A percentile compares a stretch with the other conserved stretches of the same genome.
These are phyloP conservation scores for Populus euphratica DNA, from an alignment of 345 rosid genomes.

Conservation along the genomic window DNA sequence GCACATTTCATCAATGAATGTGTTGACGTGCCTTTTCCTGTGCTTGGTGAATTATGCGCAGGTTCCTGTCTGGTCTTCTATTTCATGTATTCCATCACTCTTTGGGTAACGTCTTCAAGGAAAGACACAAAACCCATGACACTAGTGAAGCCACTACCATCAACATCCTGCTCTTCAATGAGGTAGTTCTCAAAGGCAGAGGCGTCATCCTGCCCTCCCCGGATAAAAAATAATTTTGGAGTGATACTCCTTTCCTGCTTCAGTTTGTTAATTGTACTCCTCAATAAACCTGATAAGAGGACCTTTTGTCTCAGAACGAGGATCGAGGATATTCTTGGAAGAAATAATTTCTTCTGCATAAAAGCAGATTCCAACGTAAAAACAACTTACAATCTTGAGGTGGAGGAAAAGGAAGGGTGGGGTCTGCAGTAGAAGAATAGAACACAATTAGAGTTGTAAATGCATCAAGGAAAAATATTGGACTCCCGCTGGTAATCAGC, in stretches of 20 bases:
- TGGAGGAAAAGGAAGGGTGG: conserved; percentile 83
- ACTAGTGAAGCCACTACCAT: conserved; percentile 76
- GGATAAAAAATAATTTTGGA: conserved; percentile 75
- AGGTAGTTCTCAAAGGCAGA: conserved; percentile 79
- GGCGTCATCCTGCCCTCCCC: conserved; percentile 83
- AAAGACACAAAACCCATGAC: conserved; percentile 91
- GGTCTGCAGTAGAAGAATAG: conserved; percentile 87
- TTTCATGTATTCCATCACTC: conserved; percentile 82
- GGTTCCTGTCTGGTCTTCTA: conserved; percentile 20
- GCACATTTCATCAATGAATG: not conserved
- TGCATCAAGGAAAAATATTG: conserved; percentile 93
- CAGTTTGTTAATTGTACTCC: conserved; percentile 71
- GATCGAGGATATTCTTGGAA: not conserved
- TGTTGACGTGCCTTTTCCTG: not conserved
- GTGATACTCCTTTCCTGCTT: conserved; percentile 89
- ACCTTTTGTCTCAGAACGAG: conserved; percentile 1
- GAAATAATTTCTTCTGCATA: not conserved
- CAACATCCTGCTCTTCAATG: conserved; percentile 95
- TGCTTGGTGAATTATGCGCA: not conserved
- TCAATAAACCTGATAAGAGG: conserved; percentile 54
- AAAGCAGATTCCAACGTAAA: not conserved
- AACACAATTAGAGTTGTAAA: conserved; percentile 81
- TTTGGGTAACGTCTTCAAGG: conserved; percentile 75
- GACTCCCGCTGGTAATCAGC: conserved; percentile 87
- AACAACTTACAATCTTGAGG: conserved; percentile 83